Conservation (phyloP, 2,329 filamentous ascomycete genomes). For the Aspergillus terreus region DNA sequence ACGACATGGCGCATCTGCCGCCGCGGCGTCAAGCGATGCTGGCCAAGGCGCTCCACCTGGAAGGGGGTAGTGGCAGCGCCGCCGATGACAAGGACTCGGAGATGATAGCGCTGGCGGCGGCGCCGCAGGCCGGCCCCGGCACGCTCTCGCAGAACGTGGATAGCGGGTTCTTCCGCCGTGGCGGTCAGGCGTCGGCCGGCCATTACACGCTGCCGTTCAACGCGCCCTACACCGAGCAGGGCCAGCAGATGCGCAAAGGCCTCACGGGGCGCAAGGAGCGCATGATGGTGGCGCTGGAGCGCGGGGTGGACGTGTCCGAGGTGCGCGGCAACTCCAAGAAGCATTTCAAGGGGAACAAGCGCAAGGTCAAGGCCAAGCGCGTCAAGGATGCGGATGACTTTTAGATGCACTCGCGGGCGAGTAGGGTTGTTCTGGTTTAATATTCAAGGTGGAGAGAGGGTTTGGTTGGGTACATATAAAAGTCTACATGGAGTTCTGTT, state of each 20-base stretch:
- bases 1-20: conserved; percentile 77
- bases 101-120: conserved; percentile 7
- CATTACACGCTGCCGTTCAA: conserved; percentile 79
- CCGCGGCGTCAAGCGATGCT: conserved; percentile 68
- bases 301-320: conserved; percentile 77
- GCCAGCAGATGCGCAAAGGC: conserved; percentile 66
- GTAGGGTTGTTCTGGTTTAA: conserved; percentile 5
- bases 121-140: conserved; percentile 39
- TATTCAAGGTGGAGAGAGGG: neutral
- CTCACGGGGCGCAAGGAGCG: conserved; percentile 78
- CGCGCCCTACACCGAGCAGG: conserved; percentile 83
- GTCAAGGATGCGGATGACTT: conserved; percentile 28
- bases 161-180: conserved; percentile 78
- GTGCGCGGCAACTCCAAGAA: conserved; percentile 71
- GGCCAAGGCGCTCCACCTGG: conserved; percentile 42
- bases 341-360: conserved; percentile 55
- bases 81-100: conserved; percentile 20
- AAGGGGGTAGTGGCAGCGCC: conserved; percentile 8
- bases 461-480: neutral
- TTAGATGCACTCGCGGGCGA: conserved; percentile 18
- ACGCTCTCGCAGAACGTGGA: conserved; percentile 75
- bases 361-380: conserved; percentile 30
- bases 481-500: neutral
- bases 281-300: conserved; percentile 77
- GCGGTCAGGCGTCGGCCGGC: conserved; percentile 55